Evolutionary conservation across 169 alveolate genomes (phyloP).

Genomic region (Cytauxzoon felis): DNA sequence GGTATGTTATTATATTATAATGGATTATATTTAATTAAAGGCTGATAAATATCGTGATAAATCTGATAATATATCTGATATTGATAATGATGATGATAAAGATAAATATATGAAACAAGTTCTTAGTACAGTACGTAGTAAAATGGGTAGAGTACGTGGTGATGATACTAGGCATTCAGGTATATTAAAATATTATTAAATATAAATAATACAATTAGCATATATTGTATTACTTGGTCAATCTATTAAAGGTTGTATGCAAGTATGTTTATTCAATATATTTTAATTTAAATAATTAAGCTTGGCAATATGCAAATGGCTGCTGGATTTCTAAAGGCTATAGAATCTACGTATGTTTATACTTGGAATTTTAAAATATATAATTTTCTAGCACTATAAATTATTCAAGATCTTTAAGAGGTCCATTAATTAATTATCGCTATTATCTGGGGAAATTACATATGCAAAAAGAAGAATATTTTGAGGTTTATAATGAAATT

Average conservation of each 20-base stretch:
- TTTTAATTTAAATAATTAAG: background rate
- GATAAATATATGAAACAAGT: slow-evolving; percentile 73
- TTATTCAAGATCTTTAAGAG: slow-evolving; percentile 66
- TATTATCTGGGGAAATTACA: slow-evolving; percentile 75
- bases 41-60: slow-evolving; percentile 48
- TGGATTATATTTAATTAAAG: background rate
- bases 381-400: slow-evolving; percentile 61
- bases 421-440: slow-evolving; percentile 80
- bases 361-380: too few species aligned
- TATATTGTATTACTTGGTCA: slow-evolving; percentile 77
- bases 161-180: slow-evolving; percentile 79
- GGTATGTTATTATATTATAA: slow-evolving; percentile 9
- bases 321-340: slow-evolving; percentile 78
- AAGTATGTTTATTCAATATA: slow-evolving; percentile 18
- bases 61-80: slow-evolving; percentile 57
- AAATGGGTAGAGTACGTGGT: slow-evolving; percentile 80
- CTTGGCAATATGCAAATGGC: slow-evolving; percentile 88
- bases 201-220: slow-evolving; percentile 32
- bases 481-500: slow-evolving; percentile 35
- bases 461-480: slow-evolving; percentile 80
- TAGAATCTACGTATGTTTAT: slow-evolving; percentile 70
- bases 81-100: slow-evolving; percentile 71
- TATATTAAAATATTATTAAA: background rate
- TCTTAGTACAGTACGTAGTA: slow-evolving; percentile 73
- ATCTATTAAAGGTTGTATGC: slow-evolving; percentile 80